Evolutionary conservation across 257 asterid genomes (phyloP).

Genomic region (Nicotiana attenuata): DNA sequence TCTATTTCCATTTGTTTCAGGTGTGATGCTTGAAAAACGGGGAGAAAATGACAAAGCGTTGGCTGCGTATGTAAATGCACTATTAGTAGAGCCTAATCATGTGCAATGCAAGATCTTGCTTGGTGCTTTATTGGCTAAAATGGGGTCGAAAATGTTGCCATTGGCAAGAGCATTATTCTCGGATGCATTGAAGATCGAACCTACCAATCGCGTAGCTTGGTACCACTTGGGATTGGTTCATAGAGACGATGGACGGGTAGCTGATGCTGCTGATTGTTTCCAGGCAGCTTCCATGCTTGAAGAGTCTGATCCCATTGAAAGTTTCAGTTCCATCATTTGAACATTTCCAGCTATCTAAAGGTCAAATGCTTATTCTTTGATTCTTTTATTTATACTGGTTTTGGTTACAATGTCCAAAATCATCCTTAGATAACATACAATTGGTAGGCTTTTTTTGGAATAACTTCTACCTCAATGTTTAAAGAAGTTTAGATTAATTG

Average conservation of each 20-base stretch:
- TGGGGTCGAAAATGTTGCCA: slow-evolving; percentile 71
- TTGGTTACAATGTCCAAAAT: slow-evolving; percentile 6
- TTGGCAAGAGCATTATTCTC: slow-evolving; percentile 79
- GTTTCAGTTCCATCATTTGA: slow-evolving; percentile 64
- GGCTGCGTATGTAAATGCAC: slow-evolving; percentile 60
- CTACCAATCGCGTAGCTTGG: slow-evolving; percentile 88
- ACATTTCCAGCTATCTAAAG: not conserved
- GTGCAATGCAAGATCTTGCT: slow-evolving; percentile 80
- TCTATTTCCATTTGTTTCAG: slow-evolving; percentile 28
- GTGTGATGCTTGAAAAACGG: slow-evolving; percentile 63
- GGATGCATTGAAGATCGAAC: slow-evolving; percentile 81
- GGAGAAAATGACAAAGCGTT: slow-evolving; percentile 58
- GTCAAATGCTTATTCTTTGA: slow-evolving; percentile 47
- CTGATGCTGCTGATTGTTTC: slow-evolving; percentile 93
- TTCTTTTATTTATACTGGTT: slow-evolving; percentile 39
- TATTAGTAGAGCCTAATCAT: slow-evolving; percentile 65
- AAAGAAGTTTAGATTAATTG: not conserved
- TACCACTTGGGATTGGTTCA: slow-evolving; percentile 79
- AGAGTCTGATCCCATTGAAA: slow-evolving; percentile 85
- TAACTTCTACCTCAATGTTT: not conserved
- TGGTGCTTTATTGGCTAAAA: slow-evolving; percentile 47
- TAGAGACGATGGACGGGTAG: slow-evolving; percentile 70
- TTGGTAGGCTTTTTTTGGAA: slow-evolving; percentile 2
- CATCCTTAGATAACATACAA: not conserved
- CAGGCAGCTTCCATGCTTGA: slow-evolving; percentile 97